A percentile compares a stretch with the other conserved stretches of the same genome.
Evolutionary conservation across 176 grass and related monocot species (phyloP).

Genomic region (Bromus sterilis): DNA sequence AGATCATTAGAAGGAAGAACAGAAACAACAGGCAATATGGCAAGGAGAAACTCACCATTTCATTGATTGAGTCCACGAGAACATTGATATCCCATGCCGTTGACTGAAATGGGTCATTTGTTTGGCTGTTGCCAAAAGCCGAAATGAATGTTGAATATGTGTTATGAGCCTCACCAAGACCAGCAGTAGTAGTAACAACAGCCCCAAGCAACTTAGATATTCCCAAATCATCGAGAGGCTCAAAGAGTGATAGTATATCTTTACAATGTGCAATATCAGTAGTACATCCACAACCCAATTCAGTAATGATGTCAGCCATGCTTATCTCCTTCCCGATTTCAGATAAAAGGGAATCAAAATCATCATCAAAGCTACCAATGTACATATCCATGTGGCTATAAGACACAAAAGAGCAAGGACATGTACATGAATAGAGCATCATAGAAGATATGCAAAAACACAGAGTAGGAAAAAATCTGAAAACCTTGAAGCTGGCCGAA

Average conservation of each 20-base stretch:
- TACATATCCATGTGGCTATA: constrained; percentile 52
- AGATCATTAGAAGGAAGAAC: constrained; percentile 13
- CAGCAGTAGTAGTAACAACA: constrained; percentile 33
- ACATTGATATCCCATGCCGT: constrained; percentile 74
- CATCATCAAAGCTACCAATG: constrained; percentile 28
- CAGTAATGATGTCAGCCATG: constrained; percentile 35
- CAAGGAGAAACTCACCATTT: constrained; percentile 59
- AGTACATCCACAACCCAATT: constrained; percentile 40
- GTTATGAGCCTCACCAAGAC: constrained; percentile 32
- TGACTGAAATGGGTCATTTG: constrained; percentile 42
- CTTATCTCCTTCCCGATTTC: constrained; percentile 49
- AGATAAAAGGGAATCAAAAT: constrained; percentile 43
- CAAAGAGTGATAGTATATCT: constrained; percentile 36
- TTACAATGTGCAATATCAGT: constrained; percentile 30
- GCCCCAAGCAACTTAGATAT: constrained; percentile 50
- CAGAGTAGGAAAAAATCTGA: background rate
- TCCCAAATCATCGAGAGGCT: constrained; percentile 36
- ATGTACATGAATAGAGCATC: constrained; percentile 13
- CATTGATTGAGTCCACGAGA: constrained; percentile 81
- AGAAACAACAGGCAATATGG: background rate
- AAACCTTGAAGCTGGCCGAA: constrained; percentile 25
- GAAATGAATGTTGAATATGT: constrained; percentile 65
- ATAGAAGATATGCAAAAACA: constrained; percentile 2
- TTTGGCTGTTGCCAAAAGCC: constrained; percentile 49
- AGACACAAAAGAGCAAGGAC: background rate